phyloP scores from a whole-genome alignment of 2,329 filamentous ascomycete genomes.

The Monilinia polystroma region DNA sequence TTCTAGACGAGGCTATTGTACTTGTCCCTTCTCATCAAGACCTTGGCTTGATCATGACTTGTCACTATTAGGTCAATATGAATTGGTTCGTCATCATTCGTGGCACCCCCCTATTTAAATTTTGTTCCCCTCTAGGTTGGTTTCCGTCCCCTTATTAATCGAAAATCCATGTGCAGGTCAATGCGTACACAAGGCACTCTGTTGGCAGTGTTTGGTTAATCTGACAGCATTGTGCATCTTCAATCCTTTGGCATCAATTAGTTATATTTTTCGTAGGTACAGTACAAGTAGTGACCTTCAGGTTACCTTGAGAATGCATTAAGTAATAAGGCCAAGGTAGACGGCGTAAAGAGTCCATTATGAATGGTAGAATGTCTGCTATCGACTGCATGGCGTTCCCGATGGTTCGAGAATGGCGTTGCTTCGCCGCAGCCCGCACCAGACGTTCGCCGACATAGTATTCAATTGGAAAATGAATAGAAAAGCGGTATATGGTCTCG shows the following conservation, averaged over 20 bases:
- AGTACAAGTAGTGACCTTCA: conserved; percentile 17
- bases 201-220: conserved; percentile 21
- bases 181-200: conserved; percentile 21
- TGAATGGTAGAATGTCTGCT: conserved; percentile 22
- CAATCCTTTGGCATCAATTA: conserved; percentile 20
- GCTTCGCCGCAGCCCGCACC: conserved; percentile 22
- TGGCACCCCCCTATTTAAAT: conserved; percentile 20
- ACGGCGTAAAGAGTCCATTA: conserved; percentile 9
- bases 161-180: conserved; percentile 20
- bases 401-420: conserved; percentile 23
- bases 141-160: conserved; percentile 22
- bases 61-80: conserved; percentile 11
- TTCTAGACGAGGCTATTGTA: conserved; percentile 19
- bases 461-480: conserved; percentile 13
- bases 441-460: conserved; percentile 19
- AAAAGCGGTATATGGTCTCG: conserved; percentile 17
- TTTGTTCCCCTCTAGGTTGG: conserved; percentile 23
- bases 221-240: conserved; percentile 25
- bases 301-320: conserved; percentile 21
- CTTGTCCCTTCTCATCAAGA: conserved; percentile 19
- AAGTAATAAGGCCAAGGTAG: conserved; percentile 17
- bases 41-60: conserved; percentile 18
- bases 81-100: conserved; percentile 5
- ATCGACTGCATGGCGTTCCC: conserved; percentile 23
- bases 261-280: conserved; percentile 12